Percentiles rank a stretch among this genome's conserved stretches.
Evolutionary conservation across 768 basidiomycete genomes (phyloP).

Genomic region (Pisolithus marmoratus): DNA sequence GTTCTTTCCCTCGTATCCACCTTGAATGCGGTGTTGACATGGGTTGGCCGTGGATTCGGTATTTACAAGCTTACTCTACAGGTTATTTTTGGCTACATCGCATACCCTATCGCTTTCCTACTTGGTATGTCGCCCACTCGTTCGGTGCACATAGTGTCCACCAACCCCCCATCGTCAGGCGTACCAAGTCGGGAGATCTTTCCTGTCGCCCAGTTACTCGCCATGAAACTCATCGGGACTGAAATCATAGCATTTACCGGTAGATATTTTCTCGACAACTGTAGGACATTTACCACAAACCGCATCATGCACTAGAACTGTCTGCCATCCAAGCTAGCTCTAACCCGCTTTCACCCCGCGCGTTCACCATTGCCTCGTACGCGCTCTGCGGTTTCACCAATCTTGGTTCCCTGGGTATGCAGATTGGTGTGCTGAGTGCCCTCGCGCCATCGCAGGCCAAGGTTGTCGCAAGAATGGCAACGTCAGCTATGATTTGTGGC

Average conservation of each 20-base stretch:
- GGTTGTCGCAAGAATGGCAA: constrained; percentile 63
- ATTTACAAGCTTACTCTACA: constrained; percentile 79
- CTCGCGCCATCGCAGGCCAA: constrained; percentile 65
- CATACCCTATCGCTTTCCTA: constrained; percentile 85
- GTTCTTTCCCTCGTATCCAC: constrained; percentile 76
- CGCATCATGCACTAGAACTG: constrained; percentile 22
- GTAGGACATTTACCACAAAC: not conserved
- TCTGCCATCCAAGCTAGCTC: constrained; percentile 41
- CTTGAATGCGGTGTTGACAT: constrained; percentile 82
- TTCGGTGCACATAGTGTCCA: not conserved
- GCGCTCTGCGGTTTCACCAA: constrained; percentile 92
- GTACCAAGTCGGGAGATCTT: constrained; percentile 81
- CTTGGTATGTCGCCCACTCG: constrained; percentile 29
- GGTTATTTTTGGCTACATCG: constrained; percentile 79
- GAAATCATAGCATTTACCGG: constrained; percentile 74
- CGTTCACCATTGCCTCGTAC: constrained; percentile 79
- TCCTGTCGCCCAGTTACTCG: constrained; percentile 72
- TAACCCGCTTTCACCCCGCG: constrained; percentile 61
- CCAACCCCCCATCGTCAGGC: constrained; percentile 29
- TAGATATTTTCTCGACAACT: constrained; percentile 11
- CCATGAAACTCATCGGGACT: constrained; percentile 82
- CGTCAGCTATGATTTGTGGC: constrained; percentile 66
- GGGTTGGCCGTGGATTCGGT: constrained; percentile 84
- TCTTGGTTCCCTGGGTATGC: constrained; percentile 79
- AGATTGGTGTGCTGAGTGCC: constrained; percentile 69